Conservation (phyloP, 768 basidiomycete species). For the Rhodosporidiobolus sp. region DNA sequence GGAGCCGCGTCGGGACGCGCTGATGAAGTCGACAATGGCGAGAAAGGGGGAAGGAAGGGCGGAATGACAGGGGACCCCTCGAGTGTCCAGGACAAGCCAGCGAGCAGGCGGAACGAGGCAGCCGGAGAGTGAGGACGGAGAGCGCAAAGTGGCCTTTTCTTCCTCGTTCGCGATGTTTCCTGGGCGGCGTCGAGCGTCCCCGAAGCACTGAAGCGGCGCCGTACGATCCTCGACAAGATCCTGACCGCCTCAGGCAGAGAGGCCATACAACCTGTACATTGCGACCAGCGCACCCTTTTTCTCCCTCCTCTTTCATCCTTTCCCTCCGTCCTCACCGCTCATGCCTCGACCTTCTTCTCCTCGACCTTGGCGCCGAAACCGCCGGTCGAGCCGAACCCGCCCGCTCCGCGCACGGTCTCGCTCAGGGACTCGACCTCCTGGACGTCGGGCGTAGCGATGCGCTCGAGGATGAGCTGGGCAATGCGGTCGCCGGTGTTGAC, state of each 20-base stretch:
- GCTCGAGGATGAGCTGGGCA: constrained; percentile 90
- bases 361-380: constrained; percentile 52
- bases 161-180: too few relatives aligned
- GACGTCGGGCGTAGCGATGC: constrained; percentile 78
- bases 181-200: too few relatives aligned
- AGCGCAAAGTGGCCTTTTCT: too few relatives aligned
- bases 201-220: too few relatives aligned
- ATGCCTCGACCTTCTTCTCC: background rate
- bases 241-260: too few relatives aligned
- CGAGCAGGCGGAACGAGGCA: too few relatives aligned
- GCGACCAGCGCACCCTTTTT: background rate
- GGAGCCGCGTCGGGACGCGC: background rate
- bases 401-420: constrained; percentile 74
- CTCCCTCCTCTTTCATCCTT: background rate
- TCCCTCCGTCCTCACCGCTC: background rate
- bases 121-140: too few relatives aligned
- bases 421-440: constrained; percentile 82
- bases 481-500: constrained; percentile 93
- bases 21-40: background rate
- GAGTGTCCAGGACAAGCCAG: too few relatives aligned
- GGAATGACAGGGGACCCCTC: background rate
- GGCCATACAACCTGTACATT: background rate
- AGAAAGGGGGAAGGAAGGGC: background rate
- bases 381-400: constrained; percentile 94
- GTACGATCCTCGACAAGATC: too few relatives aligned